Evolutionary conservation across 1,284 basidiomycete genomes (phyloP).

Genomic region (Spongiforma sp.): DNA sequence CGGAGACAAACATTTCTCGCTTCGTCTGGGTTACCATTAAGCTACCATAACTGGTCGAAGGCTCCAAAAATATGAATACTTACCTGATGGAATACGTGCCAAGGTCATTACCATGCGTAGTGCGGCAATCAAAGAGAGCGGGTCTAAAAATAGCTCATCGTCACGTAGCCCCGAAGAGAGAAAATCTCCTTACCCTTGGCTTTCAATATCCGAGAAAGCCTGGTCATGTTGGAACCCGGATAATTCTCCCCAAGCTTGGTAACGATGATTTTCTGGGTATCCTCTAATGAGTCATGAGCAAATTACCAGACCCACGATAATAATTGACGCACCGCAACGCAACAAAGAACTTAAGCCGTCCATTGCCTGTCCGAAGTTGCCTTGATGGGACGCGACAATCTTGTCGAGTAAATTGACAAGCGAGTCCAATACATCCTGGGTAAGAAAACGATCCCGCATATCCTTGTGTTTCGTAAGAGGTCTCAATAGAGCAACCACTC

Average conservation of each 20-base stretch:
- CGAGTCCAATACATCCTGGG: conserved; percentile 14
- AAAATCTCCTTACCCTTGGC: conserved; percentile 10
- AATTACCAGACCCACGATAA: not conserved
- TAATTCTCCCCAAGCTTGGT: not conserved
- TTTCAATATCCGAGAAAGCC: not conserved
- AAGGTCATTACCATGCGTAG: conserved; percentile 27
- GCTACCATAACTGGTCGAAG: no score
- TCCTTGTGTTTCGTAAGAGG: conserved; percentile 22
- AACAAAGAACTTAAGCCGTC: conserved; percentile 26
- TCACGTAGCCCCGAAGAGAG: not conserved
- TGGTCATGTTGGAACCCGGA: not conserved
- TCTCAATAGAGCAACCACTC: conserved; percentile 32
- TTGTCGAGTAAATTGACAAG: conserved; percentile 23
- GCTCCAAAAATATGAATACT: not conserved
- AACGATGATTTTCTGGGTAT: not conserved
- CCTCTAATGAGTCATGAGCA: conserved; percentile 2
- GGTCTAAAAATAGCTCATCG: conserved; percentile 10
- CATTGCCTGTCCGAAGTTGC: conserved; percentile 29
- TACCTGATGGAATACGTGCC: conserved; percentile 18
- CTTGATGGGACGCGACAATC: not conserved
- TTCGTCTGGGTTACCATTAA: not conserved
- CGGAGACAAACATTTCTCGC: conserved; percentile 10
- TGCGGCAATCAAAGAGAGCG: conserved; percentile 14
- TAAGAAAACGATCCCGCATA: conserved; percentile 23
- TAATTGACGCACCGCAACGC: conserved; percentile 20